These are phyloP conservation scores for Cyclotella kingstonii DNA, from an alignment of 108 stramenopile species.

Conservation along the genomic window DNA sequence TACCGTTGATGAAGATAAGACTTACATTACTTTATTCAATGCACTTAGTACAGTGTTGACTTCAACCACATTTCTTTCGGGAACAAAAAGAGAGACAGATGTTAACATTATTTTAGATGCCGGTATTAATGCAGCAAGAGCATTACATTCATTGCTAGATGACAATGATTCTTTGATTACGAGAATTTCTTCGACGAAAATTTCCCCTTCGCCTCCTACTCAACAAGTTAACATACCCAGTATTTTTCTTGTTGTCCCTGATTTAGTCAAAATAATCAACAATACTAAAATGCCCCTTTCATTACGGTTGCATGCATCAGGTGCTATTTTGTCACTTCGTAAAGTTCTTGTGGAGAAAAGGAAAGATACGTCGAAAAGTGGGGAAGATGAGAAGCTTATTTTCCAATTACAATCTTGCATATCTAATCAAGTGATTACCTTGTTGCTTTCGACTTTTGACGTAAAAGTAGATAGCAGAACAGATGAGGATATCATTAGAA, in stretches of 20 bases:
- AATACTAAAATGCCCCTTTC: constrained; percentile 9
- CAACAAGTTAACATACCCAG: background rate
- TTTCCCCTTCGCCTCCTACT: background rate
- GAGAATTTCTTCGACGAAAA: background rate
- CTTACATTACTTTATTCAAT: background rate
- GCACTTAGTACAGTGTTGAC: background rate
- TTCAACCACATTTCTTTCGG: too few species aligned
- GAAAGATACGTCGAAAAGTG: background rate
- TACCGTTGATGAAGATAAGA: background rate
- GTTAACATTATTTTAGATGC: constrained; percentile 26
- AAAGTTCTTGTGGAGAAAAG: constrained; percentile 18
- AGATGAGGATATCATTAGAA: background rate
- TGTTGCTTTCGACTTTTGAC: constrained; percentile 11
- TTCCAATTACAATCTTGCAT: constrained; percentile 13
- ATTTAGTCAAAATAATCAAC: constrained; percentile 9
- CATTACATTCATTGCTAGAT: constrained; percentile 67
- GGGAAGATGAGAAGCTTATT: background rate
- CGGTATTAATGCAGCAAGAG: constrained; percentile 48
- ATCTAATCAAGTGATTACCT: constrained; percentile 14
- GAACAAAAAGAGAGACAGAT: background rate
- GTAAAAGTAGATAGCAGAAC: background rate
- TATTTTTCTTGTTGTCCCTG: background rate
- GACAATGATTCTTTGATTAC: constrained; percentile 53
- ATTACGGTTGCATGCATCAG: constrained; percentile 51
- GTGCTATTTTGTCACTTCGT: constrained; percentile 49